Evolutionary conservation across 495 filamentous ascomycete genomes (phyloP).

Genomic region (Talaromyces thailandensis): DNA sequence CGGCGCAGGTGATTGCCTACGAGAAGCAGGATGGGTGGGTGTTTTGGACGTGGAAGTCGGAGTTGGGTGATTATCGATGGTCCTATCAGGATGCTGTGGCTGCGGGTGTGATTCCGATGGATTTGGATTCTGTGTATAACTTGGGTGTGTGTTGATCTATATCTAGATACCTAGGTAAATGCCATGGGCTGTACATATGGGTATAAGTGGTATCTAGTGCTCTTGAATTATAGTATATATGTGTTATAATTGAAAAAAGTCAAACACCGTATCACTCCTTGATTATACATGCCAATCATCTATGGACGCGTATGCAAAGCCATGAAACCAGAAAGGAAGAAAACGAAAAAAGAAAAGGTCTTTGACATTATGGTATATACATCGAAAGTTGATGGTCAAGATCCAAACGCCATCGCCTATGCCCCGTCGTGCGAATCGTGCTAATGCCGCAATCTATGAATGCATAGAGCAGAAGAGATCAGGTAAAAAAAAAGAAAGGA

Average conservation of each 20-base stretch:
- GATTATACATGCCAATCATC: background rate
- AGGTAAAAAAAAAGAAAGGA: slow-evolving; percentile 1
- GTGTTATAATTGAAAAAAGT: background rate
- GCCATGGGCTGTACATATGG: background rate
- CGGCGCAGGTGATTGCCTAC: slow-evolving; percentile 47
- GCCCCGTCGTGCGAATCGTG: background rate
- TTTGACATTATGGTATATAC: slow-evolving; percentile 2
- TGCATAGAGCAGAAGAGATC: slow-evolving; percentile 1
- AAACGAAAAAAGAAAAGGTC: background rate
- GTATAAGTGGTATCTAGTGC: background rate
- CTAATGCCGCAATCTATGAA: slow-evolving; percentile 2
- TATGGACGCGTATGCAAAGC: background rate
- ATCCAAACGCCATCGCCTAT: slow-evolving; percentile 6
- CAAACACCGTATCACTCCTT: background rate
- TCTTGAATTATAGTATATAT: background rate
- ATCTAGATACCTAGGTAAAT: background rate
- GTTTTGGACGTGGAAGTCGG: slow-evolving; percentile 56
- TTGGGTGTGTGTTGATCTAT: slow-evolving; percentile 5
- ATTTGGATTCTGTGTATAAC: slow-evolving; percentile 17
- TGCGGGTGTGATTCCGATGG: slow-evolving; percentile 39
- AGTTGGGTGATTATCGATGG: slow-evolving; percentile 51
- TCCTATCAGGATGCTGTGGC: slow-evolving; percentile 40
- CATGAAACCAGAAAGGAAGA: background rate
- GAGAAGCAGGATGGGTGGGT: slow-evolving; percentile 52
- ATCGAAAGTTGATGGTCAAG: slow-evolving; percentile 11